Evolutionary conservation across 257 asterid genomes (phyloP).

Genomic region (Jaltomata sinuosa): DNA sequence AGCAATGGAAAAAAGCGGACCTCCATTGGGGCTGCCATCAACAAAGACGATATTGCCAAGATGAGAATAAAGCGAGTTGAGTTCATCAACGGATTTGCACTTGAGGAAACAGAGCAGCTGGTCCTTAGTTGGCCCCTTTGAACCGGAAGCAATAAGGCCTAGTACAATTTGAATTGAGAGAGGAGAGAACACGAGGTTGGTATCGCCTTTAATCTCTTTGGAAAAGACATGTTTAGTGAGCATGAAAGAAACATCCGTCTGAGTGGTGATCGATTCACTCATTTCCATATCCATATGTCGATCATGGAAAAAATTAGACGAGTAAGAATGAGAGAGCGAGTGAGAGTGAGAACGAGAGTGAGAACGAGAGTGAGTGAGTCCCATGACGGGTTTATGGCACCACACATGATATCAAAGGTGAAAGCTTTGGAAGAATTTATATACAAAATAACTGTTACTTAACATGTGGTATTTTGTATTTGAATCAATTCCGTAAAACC

Average conservation of each 20-base stretch:
- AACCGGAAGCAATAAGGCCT: slow-evolving; percentile 9
- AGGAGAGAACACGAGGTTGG: slow-evolving; percentile 12
- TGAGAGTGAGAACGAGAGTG: neutral
- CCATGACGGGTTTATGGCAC: neutral
- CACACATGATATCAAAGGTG: neutral
- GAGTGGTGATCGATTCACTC: slow-evolving; percentile 25
- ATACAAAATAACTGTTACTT: neutral
- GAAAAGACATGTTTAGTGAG: slow-evolving; percentile 35
- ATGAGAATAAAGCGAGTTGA: slow-evolving; percentile 28
- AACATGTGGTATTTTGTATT: neutral
- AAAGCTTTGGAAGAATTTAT: neutral
- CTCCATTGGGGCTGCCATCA: slow-evolving; percentile 32
- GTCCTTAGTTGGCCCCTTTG: neutral
- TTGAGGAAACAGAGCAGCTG: slow-evolving; percentile 14
- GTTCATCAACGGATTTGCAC: slow-evolving; percentile 1
- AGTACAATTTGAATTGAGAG: slow-evolving; percentile 6
- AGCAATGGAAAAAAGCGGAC: slow-evolving; percentile 40
- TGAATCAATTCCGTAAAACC: neutral
- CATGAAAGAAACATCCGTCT: slow-evolving; percentile 35
- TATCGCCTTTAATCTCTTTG: slow-evolving; percentile 14
- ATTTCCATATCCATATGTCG: neutral
- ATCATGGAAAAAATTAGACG: neutral
- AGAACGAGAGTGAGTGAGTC: neutral
- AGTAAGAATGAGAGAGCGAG: neutral
- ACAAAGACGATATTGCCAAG: slow-evolving; percentile 29